Conservation (phyloP, 129 eudicot genomes). For the Apium graveolens region DNA sequence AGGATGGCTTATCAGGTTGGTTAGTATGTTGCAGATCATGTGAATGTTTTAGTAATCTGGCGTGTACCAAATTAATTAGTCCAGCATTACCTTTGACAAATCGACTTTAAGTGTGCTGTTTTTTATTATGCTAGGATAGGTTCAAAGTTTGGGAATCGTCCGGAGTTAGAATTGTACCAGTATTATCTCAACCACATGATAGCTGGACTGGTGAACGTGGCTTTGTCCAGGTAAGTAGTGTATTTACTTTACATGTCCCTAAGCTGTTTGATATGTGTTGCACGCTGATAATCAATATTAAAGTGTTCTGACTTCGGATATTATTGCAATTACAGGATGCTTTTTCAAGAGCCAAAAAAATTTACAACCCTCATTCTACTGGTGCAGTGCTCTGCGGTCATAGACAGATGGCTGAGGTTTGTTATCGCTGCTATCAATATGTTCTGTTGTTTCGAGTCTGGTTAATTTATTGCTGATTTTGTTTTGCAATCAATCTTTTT, state of each 20-base stretch:
- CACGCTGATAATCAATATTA: not conserved
- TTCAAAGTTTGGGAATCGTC: constrained; percentile 80
- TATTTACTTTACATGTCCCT: not conserved
- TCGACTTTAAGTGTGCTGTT: constrained; percentile 7
- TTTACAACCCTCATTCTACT: constrained; percentile 55
- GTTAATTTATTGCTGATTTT: not conserved
- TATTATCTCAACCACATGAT: constrained; percentile 73
- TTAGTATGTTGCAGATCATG: constrained; percentile 4
- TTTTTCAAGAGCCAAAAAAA: constrained; percentile 53
- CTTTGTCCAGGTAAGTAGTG: constrained; percentile 60
- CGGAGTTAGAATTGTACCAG: constrained; percentile 77
- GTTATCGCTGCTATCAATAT: constrained; percentile 7
- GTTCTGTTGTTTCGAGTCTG: not conserved
- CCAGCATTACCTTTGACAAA: not conserved
- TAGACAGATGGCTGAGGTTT: constrained; percentile 80
- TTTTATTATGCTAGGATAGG: constrained; percentile 49
- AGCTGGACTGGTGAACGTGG: constrained; percentile 80
- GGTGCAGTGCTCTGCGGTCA: constrained; percentile 86
- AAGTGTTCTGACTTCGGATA: not conserved
- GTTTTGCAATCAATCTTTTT: not conserved
- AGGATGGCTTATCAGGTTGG: constrained; percentile 95
- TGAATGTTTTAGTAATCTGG: not conserved
- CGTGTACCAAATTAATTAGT: not conserved
- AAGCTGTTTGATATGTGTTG: not conserved
- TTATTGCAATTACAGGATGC: constrained; percentile 53